Evolutionary conservation across 2,329 filamentous ascomycete genomes (phyloP).

Genomic region (Fusarium sp.): DNA sequence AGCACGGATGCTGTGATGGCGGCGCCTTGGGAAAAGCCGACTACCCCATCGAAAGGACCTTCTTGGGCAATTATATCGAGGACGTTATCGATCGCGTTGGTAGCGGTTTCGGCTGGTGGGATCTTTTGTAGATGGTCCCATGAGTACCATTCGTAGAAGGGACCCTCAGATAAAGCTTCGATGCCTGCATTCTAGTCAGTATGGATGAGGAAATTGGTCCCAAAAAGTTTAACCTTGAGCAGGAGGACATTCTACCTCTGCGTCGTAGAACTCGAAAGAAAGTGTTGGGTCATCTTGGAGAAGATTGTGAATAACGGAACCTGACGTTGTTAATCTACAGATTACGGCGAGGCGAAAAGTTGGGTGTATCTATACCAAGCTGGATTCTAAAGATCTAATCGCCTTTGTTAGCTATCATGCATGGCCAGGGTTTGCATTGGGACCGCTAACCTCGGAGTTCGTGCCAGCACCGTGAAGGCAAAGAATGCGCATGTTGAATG

Average conservation of each 20-base stretch:
- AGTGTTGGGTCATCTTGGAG: not conserved
- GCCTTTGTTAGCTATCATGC: not conserved
- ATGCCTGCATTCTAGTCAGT: not conserved
- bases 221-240: not conserved
- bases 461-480: constrained; percentile 3
- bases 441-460: not conserved
- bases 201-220: not conserved
- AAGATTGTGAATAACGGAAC: not conserved
- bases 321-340: not conserved
- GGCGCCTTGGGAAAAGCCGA: not conserved
- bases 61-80: not conserved
- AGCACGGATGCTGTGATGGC: not conserved
- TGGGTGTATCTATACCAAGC: not conserved
- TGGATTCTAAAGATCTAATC: constrained; percentile 1
- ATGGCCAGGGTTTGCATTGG: not conserved
- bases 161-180: not conserved
- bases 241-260: not conserved
- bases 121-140: not conserved
- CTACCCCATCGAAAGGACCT: not conserved
- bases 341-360: too few species aligned
- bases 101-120: not conserved
- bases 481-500: not conserved
- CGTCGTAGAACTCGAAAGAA: not conserved
- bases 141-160: not conserved
- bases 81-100: not conserved